phyloP scores from a whole-genome alignment of 371 early-diverging fungal genomes.

The Spraguea lophii region DNA sequence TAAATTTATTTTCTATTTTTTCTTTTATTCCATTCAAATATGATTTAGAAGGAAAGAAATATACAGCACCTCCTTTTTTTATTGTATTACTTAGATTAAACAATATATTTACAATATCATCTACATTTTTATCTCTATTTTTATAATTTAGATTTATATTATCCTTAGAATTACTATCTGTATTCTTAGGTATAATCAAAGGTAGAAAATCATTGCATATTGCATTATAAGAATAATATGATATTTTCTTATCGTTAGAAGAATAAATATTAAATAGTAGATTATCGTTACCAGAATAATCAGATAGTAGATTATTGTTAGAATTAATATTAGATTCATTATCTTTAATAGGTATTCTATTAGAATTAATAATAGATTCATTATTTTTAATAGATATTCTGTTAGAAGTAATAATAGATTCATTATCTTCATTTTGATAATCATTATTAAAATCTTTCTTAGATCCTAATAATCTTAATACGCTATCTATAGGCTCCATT shows the following conservation, averaged over 20 bases:
- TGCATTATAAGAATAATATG: no score
- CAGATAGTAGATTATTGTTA: no score
- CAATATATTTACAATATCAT: slow-evolving; percentile 15
- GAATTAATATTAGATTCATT: no score
- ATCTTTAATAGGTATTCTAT: no score
- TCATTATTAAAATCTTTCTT: background rate
- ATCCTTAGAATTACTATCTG: background rate
- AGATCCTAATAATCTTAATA: slow-evolving; percentile 7
- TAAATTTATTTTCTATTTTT: slow-evolving; percentile 1
- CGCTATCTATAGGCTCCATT: slow-evolving; percentile 59
- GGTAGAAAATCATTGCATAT: background rate
- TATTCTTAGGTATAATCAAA: background rate
- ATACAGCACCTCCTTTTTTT: slow-evolving; percentile 35
- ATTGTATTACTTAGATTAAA: slow-evolving; percentile 13
- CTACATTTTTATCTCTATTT: slow-evolving; percentile 1
- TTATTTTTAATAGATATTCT: no score
- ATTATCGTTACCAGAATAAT: no score
- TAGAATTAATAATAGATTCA: no score
- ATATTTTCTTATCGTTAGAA: no score
- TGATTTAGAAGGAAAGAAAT: slow-evolving; percentile 44
- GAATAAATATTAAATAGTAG: no score
- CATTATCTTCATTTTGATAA: slow-evolving; percentile 5
- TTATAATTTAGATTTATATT: background rate
- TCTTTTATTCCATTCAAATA: slow-evolving; percentile 25
- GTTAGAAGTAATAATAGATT: slow-evolving; percentile 1